Evolutionary conservation across 2,329 filamentous ascomycete genomes (phyloP).

Genomic region (Pestalotiopsis fici): DNA sequence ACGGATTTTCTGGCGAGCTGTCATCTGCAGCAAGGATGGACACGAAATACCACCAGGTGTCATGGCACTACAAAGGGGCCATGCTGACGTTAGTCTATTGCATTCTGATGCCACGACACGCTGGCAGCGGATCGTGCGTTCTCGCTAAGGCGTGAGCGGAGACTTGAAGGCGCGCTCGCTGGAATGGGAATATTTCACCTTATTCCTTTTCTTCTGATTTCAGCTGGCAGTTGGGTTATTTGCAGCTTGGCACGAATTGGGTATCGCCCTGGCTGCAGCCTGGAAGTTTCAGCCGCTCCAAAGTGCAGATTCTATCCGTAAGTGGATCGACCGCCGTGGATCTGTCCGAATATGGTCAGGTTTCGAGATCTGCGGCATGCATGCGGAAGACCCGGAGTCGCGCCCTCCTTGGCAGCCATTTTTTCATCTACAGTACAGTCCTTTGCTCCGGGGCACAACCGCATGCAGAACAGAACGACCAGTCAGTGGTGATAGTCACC

Average conservation of each 20-base stretch:
- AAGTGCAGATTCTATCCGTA: neutral
- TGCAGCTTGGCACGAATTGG: constrained; percentile 1
- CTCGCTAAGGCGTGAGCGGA: neutral
- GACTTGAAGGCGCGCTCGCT: neutral
- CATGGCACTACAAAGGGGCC: neutral
- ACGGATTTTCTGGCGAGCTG: neutral
- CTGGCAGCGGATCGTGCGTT: constrained; percentile 1
- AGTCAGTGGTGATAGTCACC: neutral
- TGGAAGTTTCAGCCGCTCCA: constrained; percentile 4
- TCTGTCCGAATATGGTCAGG: neutral
- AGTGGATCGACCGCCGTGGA: constrained; percentile 1
- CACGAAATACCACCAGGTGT: neutral
- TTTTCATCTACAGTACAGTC: neutral
- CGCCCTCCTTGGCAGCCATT: neutral
- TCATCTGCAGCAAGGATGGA: neutral
- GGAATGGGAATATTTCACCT: neutral
- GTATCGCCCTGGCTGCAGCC: constrained; percentile 4
- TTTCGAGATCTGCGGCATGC: constrained; percentile 1
- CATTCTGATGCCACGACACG: neutral
- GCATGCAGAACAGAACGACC: neutral
- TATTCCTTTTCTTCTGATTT: neutral
- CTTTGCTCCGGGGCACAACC: neutral
- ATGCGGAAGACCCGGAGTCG: neutral
- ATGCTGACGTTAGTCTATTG: neutral
- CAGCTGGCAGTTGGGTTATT: neutral